A percentile compares a stretch with the other conserved stretches of the same genome.
These are phyloP conservation scores for Syncephalis plumigaleata DNA, from an alignment of 371 early-diverging fungal genomes.

Conservation along the genomic window DNA sequence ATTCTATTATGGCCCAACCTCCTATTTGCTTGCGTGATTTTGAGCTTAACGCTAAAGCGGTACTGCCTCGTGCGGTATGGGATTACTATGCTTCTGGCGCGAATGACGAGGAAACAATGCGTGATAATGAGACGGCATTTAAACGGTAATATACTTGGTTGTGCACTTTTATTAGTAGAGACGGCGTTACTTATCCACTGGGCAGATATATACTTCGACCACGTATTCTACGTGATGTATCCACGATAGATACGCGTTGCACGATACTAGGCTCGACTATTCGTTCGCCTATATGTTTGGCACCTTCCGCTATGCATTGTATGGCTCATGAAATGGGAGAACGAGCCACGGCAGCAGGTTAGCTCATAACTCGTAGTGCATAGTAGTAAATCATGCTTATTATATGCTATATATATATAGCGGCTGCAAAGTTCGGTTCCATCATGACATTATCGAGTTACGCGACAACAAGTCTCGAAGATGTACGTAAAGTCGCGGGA, in stretches of 20 bases:
- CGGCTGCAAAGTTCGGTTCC: conserved; percentile 12
- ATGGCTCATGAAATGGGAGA: not conserved
- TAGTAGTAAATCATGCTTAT: conserved; percentile 43
- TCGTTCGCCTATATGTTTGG: conserved; percentile 29
- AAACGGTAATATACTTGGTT: conserved; percentile 44
- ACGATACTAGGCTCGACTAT: conserved; percentile 37
- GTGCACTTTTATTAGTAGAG: no score
- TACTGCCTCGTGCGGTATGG: conserved; percentile 52
- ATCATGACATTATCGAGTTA: no score
- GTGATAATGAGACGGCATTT: conserved; percentile 57
- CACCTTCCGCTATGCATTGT: conserved; percentile 37
- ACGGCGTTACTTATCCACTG: no score
- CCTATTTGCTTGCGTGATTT: conserved; percentile 27
- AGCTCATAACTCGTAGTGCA: conserved; percentile 12
- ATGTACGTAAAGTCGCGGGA: conserved; percentile 25
- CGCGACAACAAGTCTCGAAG: conserved; percentile 24
- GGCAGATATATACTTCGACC: conserved; percentile 20
- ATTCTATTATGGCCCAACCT: no score
- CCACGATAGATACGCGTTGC: conserved; percentile 35
- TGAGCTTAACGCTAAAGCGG: conserved; percentile 42
- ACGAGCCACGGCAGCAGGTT: not conserved
- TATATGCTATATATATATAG: no score
- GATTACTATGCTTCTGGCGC: conserved; percentile 71
- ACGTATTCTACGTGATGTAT: conserved; percentile 57
- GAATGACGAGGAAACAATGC: conserved; percentile 67